Evolutionary conservation across 306 rosid genomes (phyloP).

Genomic region (Cucumis melo): DNA sequence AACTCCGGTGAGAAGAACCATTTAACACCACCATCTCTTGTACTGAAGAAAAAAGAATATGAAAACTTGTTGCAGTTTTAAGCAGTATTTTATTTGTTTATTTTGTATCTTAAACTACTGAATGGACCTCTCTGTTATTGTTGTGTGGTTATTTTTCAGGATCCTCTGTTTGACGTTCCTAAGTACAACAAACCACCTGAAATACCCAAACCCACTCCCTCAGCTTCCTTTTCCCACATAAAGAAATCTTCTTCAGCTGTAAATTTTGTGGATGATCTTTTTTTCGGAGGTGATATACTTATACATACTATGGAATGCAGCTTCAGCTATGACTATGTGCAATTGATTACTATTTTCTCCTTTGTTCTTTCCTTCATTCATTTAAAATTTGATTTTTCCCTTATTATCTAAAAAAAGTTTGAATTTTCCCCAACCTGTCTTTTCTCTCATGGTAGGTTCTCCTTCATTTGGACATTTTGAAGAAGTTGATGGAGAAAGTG

Average conservation of each 20-base stretch:
- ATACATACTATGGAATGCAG: conserved; percentile 3
- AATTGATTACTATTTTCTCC: neutral
- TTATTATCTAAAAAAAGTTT: neutral
- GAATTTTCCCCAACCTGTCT: neutral
- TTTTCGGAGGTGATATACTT: conserved; percentile 51
- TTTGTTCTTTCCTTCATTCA: neutral
- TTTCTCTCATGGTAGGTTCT: conserved; percentile 33
- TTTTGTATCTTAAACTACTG: conserved; percentile 17
- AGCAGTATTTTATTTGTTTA: conserved; percentile 9
- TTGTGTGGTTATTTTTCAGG: conserved; percentile 24
- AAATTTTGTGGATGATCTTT: conserved; percentile 47
- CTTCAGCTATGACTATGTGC: conserved; percentile 5
- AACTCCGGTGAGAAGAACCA: conserved; percentile 37
- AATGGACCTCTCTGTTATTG: neutral
- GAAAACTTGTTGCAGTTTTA: neutral
- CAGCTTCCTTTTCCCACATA: conserved; percentile 26
- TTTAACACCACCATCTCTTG: neutral
- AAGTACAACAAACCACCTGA: conserved; percentile 27
- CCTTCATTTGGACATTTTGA: conserved; percentile 30
- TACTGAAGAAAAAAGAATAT: conserved; percentile 6
- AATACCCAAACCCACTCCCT: conserved; percentile 31
- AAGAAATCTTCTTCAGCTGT: conserved; percentile 44
- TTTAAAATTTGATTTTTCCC: neutral
- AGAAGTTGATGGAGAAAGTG: conserved; percentile 83
- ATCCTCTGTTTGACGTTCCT: conserved; percentile 33